These are phyloP conservation scores for Tuctoria greenei DNA, from an alignment of 176 grass and related monocot species.

Conservation along the genomic window DNA sequence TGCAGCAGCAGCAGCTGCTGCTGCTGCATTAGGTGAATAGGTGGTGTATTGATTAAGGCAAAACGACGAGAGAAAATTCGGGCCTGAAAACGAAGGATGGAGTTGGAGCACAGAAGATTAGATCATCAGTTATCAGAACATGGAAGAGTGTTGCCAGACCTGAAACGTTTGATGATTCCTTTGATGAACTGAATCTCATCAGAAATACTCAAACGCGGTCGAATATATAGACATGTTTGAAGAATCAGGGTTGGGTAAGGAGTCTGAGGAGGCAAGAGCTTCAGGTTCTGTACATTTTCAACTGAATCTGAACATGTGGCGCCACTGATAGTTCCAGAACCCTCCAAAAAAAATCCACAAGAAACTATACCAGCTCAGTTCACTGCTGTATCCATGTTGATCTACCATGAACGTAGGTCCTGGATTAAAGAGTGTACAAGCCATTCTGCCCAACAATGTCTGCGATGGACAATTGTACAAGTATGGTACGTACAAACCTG, in stretches of 20 bases:
- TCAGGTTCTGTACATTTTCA: background rate
- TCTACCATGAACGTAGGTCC: slow-evolving; percentile 50
- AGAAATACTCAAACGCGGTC: background rate
- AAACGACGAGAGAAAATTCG: slow-evolving; percentile 26
- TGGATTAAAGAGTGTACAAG: slow-evolving; percentile 43
- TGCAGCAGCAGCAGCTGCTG: background rate
- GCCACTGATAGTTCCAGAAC: background rate
- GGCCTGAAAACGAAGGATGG: slow-evolving; percentile 31
- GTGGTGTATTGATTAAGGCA: slow-evolving; percentile 10
- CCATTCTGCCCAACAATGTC: slow-evolving; percentile 28
- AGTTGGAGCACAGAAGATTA: background rate
- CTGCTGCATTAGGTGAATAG: background rate
- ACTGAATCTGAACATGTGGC: background rate
- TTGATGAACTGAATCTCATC: slow-evolving; percentile 12
- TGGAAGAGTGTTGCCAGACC: background rate
- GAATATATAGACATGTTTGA: background rate
- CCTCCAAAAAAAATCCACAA: background rate
- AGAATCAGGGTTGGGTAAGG: too few relatives aligned
- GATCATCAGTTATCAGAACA: slow-evolving; percentile 3
- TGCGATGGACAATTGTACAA: slow-evolving; percentile 34
- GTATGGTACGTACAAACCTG: slow-evolving; percentile 42
- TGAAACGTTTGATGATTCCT: background rate
- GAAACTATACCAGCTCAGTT: background rate
- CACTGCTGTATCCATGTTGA: background rate
- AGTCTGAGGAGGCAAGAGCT: background rate